These are phyloP conservation scores for Wickerhamiella brachini DNA, from an alignment of 805 yeast genomes.

Conservation along the genomic window DNA sequence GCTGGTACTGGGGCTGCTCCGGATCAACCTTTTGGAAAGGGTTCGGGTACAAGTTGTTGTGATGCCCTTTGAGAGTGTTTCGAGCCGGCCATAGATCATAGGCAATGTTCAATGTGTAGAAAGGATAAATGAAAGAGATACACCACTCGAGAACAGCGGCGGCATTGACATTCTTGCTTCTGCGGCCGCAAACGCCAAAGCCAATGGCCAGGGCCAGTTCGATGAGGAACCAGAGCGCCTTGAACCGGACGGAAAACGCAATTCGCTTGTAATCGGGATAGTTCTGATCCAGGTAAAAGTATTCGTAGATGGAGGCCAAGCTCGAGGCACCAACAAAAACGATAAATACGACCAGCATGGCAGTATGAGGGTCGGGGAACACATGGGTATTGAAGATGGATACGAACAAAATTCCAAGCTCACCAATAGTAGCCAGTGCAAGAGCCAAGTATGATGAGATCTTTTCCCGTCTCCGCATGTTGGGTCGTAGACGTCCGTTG, in stretches of 20 bases:
- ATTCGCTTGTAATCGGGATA: constrained; percentile 24
- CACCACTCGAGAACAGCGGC: constrained; percentile 73
- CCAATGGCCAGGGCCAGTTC: constrained; percentile 15
- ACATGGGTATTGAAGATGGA: constrained; percentile 54
- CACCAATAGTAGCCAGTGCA: constrained; percentile 41
- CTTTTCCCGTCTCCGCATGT: constrained; percentile 32
- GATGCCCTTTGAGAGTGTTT: constrained; percentile 22
- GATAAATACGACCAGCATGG: constrained; percentile 65
- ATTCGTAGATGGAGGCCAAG: constrained; percentile 32
- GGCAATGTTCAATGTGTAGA: constrained; percentile 46
- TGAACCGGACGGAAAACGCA: constrained; percentile 33
- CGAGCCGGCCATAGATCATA: constrained; percentile 61
- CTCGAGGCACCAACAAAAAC: constrained; percentile 45
- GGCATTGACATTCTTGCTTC: constrained; percentile 30
- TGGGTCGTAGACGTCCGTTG: constrained; percentile 41
- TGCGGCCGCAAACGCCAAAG: constrained; percentile 37
- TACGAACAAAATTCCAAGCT: constrained; percentile 60
- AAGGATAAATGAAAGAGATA: constrained; percentile 72
- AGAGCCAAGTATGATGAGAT: constrained; percentile 32
- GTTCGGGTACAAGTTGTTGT: constrained; percentile 10
- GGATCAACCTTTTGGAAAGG: neutral
- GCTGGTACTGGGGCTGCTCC: neutral
- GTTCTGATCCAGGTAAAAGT: constrained; percentile 33
- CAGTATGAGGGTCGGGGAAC: constrained; percentile 38
- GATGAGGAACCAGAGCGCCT: constrained; percentile 46